Base-by-base conservation (phyloP, 257 asterid species). In the Haberlea rhodopensis region DNA sequence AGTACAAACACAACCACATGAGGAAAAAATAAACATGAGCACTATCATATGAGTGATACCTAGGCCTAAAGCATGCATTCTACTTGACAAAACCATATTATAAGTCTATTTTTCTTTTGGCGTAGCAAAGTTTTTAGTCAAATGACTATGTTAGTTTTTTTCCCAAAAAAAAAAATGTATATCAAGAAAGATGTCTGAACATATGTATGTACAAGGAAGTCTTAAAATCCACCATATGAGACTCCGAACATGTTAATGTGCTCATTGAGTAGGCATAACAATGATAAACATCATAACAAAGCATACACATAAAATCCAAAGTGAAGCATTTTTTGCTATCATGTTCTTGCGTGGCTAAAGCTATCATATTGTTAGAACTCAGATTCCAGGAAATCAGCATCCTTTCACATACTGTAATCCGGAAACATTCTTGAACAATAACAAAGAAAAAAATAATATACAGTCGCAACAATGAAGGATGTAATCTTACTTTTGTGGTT, bases 401-500 rank as follows among this genome's bases (percentile, higher is more conserved):
- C 64, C 29, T 37, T 22, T 32, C 56, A 20, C 20, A 62, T 22
- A 70, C 48, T 26, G 60, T 40, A 29, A 18, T 32, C 63, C 60
- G 13, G 8, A 51, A 43, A 43, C 52, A 66, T 22, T 37, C 8
- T 65, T 66, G 51, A 61, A 56, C 28, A 49, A 45, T 29, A 52
- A 45, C 60, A n/a, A n/a, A n/a, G n/a, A n/a, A n/a, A n/a, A n/a
- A n/a, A n/a, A n/a, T n/a, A n/a, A n/a, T n/a, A 45, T 24, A 28
- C 49, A 65, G 31, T 34, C 56, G 57, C 15, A 10, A 52, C 16
- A 43, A 57, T 51, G 59, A 25, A 53, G 26, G 59, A 71, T 37
- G 49, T n/a, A 43, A 43, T 64, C 74, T 76, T 78, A 89, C 98
- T 80, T 92, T 89, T 61, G 95, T 79, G 37, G 98, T 85, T 65